Conservation (phyloP, 2,329 filamentous ascomycete species). For the Pseudogymnoascus verrucosus region DNA sequence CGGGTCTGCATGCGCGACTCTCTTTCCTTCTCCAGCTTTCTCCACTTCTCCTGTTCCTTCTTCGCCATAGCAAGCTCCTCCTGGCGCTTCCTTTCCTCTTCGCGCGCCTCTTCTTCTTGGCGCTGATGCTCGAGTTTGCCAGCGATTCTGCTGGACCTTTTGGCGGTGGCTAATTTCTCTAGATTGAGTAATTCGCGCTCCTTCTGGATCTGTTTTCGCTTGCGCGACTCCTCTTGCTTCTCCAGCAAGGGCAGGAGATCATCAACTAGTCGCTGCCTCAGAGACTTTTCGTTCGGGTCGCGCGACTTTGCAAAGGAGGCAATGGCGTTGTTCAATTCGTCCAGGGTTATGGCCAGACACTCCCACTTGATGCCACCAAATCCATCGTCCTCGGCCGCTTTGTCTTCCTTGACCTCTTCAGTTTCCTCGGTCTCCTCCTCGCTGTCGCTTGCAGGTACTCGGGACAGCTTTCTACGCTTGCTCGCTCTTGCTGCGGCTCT, state of each 20-base stretch:
- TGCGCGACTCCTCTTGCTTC: conserved; percentile 66
- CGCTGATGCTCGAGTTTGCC: conserved; percentile 71
- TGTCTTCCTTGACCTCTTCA: conserved; percentile 25
- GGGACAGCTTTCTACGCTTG: conserved; percentile 60
- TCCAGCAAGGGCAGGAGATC: conserved; percentile 81
- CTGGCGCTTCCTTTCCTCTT: conserved; percentile 60
- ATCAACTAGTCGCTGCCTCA: conserved; percentile 63
- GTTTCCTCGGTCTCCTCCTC: conserved; percentile 35
- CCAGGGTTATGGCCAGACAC: conserved; percentile 73
- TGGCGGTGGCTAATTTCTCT: conserved; percentile 85
- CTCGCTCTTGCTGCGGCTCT: conserved; percentile 57
- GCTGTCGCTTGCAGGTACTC: conserved; percentile 31
- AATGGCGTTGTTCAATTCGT: conserved; percentile 68
- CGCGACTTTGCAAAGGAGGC: conserved; percentile 64
- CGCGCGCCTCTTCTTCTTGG: conserved; percentile 60
- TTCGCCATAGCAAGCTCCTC: conserved; percentile 57
- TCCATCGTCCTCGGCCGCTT: conserved; percentile 46
- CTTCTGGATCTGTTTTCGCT: conserved; percentile 57
- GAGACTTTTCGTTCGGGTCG: conserved; percentile 75
- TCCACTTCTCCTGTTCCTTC: conserved; percentile 56
- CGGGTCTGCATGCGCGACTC: conserved; percentile 74
- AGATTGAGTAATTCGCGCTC: conserved; percentile 74
- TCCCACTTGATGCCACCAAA: conserved; percentile 81
- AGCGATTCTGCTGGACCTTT: conserved; percentile 84
- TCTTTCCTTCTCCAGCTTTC: conserved; percentile 60